Conservation (phyloP, 441 rosid species). For the Capsella rubella region DNA sequence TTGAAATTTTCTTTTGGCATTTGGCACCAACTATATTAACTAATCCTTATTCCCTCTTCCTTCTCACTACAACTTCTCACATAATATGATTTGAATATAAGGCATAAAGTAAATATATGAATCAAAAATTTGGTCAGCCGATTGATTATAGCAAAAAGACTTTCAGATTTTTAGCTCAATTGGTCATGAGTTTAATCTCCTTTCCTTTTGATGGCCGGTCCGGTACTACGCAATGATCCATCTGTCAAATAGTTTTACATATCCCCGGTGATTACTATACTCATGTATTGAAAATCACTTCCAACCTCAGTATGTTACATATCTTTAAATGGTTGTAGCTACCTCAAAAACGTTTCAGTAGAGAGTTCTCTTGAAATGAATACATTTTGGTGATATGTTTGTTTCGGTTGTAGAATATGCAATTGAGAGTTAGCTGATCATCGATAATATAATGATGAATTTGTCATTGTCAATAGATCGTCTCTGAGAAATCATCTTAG, state of each 20-base stretch:
- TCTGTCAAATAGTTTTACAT: not conserved
- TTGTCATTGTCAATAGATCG: conserved; percentile 33
- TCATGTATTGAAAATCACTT: not conserved
- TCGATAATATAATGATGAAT: not conserved
- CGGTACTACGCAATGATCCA: not conserved
- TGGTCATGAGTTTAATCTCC: not conserved
- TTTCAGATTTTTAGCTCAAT: not conserved
- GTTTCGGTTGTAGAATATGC: not conserved
- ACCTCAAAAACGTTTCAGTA: not conserved
- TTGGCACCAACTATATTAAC: conserved; percentile 43
- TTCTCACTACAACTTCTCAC: conserved; percentile 13
- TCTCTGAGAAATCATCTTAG: conserved; percentile 10
- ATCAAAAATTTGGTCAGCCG: not conserved
- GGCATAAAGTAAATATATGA: conserved; percentile 13
- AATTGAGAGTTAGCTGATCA: not conserved
- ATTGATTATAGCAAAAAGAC: not conserved
- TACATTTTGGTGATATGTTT: not conserved
- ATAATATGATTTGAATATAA: conserved; percentile 18
- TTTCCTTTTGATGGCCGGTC: not conserved
- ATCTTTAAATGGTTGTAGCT: not conserved
- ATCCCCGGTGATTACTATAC: not conserved
- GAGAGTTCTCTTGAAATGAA: not conserved
- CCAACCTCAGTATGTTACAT: not conserved
- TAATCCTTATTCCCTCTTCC: conserved; percentile 23
- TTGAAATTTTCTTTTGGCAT: conserved; percentile 35